Conservation (phyloP, 2,329 filamentous ascomycete species). For the Diaporthe velutina region DNA sequence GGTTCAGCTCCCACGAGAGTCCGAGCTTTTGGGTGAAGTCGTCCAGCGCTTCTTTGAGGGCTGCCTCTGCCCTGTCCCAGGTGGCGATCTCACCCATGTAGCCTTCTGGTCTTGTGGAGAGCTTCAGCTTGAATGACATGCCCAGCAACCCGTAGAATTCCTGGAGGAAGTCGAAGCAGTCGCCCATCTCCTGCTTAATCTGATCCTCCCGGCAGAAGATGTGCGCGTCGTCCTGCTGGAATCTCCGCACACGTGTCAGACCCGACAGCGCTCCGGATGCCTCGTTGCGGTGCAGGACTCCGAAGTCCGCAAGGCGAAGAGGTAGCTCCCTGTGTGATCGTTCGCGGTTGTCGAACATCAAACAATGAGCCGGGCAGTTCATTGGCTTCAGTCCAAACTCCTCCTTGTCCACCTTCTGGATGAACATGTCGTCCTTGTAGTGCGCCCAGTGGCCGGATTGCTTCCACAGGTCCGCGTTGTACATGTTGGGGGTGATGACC, state of each 20-base stretch:
- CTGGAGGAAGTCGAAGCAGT: constrained; percentile 88
- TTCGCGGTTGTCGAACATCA: constrained; percentile 87
- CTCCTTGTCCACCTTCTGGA: constrained; percentile 84
- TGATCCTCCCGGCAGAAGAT: constrained; percentile 93
- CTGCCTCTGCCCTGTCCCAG: constrained; percentile 89
- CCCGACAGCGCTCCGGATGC: constrained; percentile 92
- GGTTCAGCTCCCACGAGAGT: constrained; percentile 88
- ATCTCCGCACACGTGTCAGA: constrained; percentile 90
- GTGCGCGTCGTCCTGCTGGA: constrained; percentile 96
- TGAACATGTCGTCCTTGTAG: constrained; percentile 93
- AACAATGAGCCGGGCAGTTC: constrained; percentile 97
- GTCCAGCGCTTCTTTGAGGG: constrained; percentile 83
- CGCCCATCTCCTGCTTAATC: constrained; percentile 79
- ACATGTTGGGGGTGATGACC: constrained; percentile 97
- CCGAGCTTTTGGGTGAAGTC: constrained; percentile 72
- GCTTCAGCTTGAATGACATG: constrained; percentile 92
- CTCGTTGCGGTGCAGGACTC: constrained; percentile 95
- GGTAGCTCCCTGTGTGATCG: constrained; percentile 92
- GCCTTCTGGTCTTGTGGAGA: constrained; percentile 91
- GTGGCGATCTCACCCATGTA: constrained; percentile 88
- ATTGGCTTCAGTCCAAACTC: constrained; percentile 86
- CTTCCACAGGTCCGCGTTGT: constrained; percentile 93
- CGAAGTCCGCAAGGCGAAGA: constrained; percentile 94
- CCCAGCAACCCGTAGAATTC: constrained; percentile 83
- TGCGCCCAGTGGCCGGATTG: constrained; percentile 94